phyloP scores from a whole-genome alignment of 495 filamentous ascomycete species.

The Tetracladium setigerum region DNA sequence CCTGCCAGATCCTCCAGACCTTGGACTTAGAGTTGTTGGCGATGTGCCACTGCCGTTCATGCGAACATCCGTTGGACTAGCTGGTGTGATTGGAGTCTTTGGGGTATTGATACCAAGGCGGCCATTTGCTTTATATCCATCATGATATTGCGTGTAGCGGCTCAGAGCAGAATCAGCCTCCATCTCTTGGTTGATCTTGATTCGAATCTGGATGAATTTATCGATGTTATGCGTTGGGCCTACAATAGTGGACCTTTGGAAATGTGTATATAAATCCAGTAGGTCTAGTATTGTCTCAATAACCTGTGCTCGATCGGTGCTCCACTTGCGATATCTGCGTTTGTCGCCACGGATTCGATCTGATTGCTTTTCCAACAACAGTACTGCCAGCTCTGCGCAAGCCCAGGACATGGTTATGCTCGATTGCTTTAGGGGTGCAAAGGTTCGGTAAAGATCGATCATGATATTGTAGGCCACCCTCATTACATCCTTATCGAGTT shows the following conservation, averaged over 20 bases:
- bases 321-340: slow-evolving; percentile 40
- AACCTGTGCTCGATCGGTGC: slow-evolving; percentile 58
- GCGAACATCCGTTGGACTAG: slow-evolving; percentile 22
- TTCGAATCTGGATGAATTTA: slow-evolving; percentile 74
- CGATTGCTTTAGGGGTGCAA: slow-evolving; percentile 81
- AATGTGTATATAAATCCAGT: slow-evolving; percentile 78
- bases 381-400: slow-evolving; percentile 71
- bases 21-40: slow-evolving; percentile 35
- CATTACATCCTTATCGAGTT: slow-evolving; percentile 45
- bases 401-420: slow-evolving; percentile 71
- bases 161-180: slow-evolving; percentile 39
- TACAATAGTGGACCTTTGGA: slow-evolving; percentile 61
- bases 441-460: slow-evolving; percentile 86
- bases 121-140: slow-evolving; percentile 16
- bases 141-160: slow-evolving; percentile 37
- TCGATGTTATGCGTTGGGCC: slow-evolving; percentile 64
- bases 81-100: slow-evolving; percentile 25
- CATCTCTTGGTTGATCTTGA: slow-evolving; percentile 72
- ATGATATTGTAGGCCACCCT: slow-evolving; percentile 69
- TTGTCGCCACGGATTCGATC: slow-evolving; percentile 7
- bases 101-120: slow-evolving; percentile 22
- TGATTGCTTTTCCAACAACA: slow-evolving; percentile 35
- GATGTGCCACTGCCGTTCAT: slow-evolving; percentile 15
- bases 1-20: slow-evolving; percentile 33
- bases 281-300: slow-evolving; percentile 84